These are phyloP conservation scores for Linnemannia schmuckeri DNA, from an alignment of 192 early-diverging fungal species.

Conservation along the genomic window DNA sequence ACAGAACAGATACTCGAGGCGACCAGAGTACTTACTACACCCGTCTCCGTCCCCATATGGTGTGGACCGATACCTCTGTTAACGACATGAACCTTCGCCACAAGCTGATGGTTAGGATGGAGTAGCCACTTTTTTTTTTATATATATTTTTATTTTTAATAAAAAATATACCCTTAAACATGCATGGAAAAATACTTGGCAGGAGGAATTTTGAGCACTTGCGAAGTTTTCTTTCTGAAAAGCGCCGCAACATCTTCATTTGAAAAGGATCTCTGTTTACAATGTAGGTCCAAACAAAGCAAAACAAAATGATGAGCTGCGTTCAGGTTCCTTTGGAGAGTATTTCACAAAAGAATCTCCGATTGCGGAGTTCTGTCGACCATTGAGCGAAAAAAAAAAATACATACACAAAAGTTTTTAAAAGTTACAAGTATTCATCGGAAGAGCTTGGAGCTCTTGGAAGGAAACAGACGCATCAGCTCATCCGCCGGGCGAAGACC, in stretches of 20 bases:
- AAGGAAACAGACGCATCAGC: neutral
- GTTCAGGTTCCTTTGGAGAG: too few relatives aligned
- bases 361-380: neutral
- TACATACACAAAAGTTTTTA: neutral
- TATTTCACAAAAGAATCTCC: neutral
- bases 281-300: too few relatives aligned
- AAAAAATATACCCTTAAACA: neutral
- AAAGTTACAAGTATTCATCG: neutral
- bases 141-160: too few relatives aligned
- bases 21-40: neutral
- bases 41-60: neutral
- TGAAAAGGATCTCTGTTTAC: too few relatives aligned
- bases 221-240: too few relatives aligned
- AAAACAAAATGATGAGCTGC: too few relatives aligned
- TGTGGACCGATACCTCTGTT: neutral
- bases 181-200: too few relatives aligned
- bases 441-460: slow-evolving; percentile 1
- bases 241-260: too few relatives aligned
- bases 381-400: neutral
- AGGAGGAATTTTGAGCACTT: too few relatives aligned
- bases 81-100: neutral
- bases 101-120: neutral
- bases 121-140: neutral
- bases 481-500: neutral
- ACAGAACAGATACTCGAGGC: neutral